These are phyloP conservation scores for Urostyla sp. DNA, from an alignment of 73 alveolate species.

Conservation along the genomic window DNA sequence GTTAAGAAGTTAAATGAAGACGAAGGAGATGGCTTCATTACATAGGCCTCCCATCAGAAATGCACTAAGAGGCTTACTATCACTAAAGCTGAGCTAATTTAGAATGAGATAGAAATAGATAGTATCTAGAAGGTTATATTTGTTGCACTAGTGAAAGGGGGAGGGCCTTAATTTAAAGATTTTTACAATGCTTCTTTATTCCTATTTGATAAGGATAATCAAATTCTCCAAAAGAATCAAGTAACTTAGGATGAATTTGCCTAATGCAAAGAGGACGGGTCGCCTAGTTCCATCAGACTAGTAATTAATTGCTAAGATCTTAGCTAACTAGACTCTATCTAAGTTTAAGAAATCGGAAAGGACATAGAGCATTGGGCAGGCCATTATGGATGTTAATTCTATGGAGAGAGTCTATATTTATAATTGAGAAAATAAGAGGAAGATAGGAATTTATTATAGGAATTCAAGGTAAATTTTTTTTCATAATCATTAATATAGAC, in stretches of 20 bases:
- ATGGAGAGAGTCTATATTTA: slow-evolving; percentile 6
- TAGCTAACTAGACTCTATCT: slow-evolving; percentile 13
- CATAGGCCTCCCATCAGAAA: background rate
- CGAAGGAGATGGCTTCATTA: background rate
- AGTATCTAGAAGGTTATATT: background rate
- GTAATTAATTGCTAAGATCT: background rate
- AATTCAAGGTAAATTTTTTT: background rate
- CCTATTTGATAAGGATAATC: background rate
- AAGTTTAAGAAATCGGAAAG: slow-evolving; percentile 66
- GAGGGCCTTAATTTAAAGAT: slow-evolving; percentile 2
- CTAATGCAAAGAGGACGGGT: background rate
- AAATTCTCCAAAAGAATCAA: background rate
- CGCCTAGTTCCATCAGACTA: background rate
- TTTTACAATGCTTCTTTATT: background rate
- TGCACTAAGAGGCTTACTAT: slow-evolving; percentile 8
- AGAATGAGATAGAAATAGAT: background rate
- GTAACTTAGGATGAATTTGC: background rate
- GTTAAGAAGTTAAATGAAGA: background rate
- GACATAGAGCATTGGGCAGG: slow-evolving; percentile 88
- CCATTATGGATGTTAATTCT: slow-evolving; percentile 70
- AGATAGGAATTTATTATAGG: background rate
- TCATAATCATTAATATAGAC: background rate
- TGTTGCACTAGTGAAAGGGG: background rate
- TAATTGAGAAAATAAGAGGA: background rate
- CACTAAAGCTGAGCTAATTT: slow-evolving; percentile 1